Percentiles rank a stretch among this genome's conserved stretches.
phyloP scores from a whole-genome alignment of 2,329 filamentous ascomycete species.

The Cordyceps militaris region DNA sequence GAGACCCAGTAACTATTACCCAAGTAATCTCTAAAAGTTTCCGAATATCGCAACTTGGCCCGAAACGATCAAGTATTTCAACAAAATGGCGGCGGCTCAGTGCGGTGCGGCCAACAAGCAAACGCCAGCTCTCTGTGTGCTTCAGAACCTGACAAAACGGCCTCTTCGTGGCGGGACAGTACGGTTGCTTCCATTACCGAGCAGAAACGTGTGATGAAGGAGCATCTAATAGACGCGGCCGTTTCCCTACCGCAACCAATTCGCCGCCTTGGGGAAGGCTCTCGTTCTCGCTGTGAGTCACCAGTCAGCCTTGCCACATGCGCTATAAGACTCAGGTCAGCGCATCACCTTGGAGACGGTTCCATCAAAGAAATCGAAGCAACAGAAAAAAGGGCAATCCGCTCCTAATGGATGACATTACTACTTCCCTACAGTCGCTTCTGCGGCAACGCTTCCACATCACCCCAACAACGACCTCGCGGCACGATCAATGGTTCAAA shows the following conservation, averaged over 20 bases:
- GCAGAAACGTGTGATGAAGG: too few relatives aligned
- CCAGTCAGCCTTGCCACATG: background rate
- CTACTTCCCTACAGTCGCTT: background rate
- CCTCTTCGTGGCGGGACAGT: background rate
- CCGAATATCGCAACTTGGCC: too few relatives aligned
- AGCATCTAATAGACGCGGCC: too few relatives aligned
- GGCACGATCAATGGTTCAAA: conserved; percentile 11
- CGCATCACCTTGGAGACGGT: background rate
- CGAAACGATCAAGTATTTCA: too few relatives aligned
- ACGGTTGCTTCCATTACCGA: too few relatives aligned
- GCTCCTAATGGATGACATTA: background rate
- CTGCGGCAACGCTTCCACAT: conserved; percentile 4
- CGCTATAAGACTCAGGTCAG: background rate
- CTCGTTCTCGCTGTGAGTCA: conserved; percentile 1
- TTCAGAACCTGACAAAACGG: background rate
- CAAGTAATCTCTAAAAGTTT: too few relatives aligned
- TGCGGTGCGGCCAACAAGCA: background rate
- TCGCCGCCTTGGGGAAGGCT: background rate
- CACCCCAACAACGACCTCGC: background rate
- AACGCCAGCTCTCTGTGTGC: background rate
- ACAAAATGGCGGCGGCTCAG: background rate
- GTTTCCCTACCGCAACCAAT: background rate
- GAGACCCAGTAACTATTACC: too few relatives aligned
- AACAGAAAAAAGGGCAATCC: background rate
- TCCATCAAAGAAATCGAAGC: background rate